phyloP scores from a whole-genome alignment of 2,329 filamentous ascomycete genomes.

The Zymoseptoria crescenta region DNA sequence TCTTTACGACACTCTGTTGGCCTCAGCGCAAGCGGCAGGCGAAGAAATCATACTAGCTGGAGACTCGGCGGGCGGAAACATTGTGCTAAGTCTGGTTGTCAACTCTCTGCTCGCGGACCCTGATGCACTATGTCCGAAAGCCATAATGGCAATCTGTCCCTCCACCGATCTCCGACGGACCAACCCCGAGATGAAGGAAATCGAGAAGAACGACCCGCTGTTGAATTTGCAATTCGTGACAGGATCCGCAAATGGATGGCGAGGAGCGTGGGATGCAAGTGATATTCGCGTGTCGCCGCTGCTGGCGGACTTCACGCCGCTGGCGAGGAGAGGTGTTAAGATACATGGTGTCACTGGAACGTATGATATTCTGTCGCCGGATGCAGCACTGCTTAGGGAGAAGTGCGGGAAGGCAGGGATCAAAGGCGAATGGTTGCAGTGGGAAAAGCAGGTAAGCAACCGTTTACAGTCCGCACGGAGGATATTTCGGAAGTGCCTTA shows the following conservation, averaged over 20 bases:
- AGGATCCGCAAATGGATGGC: slow-evolving; percentile 37
- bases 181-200: slow-evolving; percentile 38
- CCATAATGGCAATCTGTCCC: slow-evolving; percentile 42
- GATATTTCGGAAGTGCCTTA: no score
- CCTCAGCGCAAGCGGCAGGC: slow-evolving; percentile 29
- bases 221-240: slow-evolving; percentile 38
- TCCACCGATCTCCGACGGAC: slow-evolving; percentile 42
- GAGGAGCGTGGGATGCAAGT: slow-evolving; percentile 32
- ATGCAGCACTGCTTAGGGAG: slow-evolving; percentile 43
- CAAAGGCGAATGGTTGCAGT: slow-evolving; percentile 49
- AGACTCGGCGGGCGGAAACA: slow-evolving; percentile 50
- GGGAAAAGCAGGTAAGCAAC: slow-evolving; percentile 55
- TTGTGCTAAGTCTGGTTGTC: slow-evolving; percentile 38
- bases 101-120: slow-evolving; percentile 31
- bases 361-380: slow-evolving; percentile 47
- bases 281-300: slow-evolving; percentile 45
- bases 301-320: slow-evolving; percentile 35
- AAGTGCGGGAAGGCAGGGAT: slow-evolving; percentile 39
- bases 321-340: slow-evolving; percentile 36
- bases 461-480: no score
- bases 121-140: slow-evolving; percentile 24
- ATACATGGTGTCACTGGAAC: slow-evolving; percentile 48
- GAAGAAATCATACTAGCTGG: slow-evolving; percentile 46
- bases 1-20: slow-evolving; percentile 39
- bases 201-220: slow-evolving; percentile 40